Evolutionary conservation across 768 basidiomycete species (phyloP).

Genomic region (Hydnum rufescens): DNA sequence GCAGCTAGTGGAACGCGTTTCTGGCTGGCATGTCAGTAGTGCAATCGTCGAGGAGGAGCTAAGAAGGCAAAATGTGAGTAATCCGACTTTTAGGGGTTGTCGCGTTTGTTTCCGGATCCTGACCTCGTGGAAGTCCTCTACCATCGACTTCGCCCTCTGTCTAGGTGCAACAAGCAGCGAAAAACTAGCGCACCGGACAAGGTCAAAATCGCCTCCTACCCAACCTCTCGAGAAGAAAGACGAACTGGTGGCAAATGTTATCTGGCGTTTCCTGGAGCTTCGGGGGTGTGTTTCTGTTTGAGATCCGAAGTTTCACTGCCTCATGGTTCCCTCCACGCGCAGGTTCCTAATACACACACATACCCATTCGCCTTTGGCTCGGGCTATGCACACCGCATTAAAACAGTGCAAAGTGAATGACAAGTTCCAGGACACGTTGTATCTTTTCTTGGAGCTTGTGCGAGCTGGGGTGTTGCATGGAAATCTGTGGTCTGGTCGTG

Average conservation of each 20-base stretch:
- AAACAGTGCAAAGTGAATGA: conserved; percentile 70
- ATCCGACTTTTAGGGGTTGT: too few species aligned
- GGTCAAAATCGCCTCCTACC: conserved; percentile 30
- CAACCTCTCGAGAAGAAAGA: conserved; percentile 81
- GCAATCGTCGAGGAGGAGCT: conserved; percentile 81
- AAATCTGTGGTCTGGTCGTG: conserved; percentile 68
- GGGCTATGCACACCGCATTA: conserved; percentile 76
- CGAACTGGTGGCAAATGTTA: conserved; percentile 92
- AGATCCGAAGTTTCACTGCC: neutral
- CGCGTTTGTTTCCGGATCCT: conserved; percentile 9
- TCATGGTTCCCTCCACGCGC: conserved; percentile 6
- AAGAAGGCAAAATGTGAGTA: conserved; percentile 81
- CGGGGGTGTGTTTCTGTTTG: conserved; percentile 80
- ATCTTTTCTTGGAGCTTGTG: conserved; percentile 85
- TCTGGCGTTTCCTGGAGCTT: conserved; percentile 94
- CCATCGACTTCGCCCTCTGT: conserved; percentile 90
- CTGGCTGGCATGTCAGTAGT: conserved; percentile 78
- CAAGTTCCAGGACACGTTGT: conserved; percentile 95
- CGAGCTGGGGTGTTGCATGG: conserved; percentile 96
- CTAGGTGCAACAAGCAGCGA: conserved; percentile 77
- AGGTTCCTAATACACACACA: conserved; percentile 84
- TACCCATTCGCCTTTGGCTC: conserved; percentile 71
- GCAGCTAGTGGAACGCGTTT: conserved; percentile 71
- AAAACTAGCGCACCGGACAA: conserved; percentile 63
- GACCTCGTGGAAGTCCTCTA: conserved; percentile 49